Evolutionary conservation across 192 early-diverging fungal genomes (phyloP).

Genomic region (Coemansia sp.): DNA sequence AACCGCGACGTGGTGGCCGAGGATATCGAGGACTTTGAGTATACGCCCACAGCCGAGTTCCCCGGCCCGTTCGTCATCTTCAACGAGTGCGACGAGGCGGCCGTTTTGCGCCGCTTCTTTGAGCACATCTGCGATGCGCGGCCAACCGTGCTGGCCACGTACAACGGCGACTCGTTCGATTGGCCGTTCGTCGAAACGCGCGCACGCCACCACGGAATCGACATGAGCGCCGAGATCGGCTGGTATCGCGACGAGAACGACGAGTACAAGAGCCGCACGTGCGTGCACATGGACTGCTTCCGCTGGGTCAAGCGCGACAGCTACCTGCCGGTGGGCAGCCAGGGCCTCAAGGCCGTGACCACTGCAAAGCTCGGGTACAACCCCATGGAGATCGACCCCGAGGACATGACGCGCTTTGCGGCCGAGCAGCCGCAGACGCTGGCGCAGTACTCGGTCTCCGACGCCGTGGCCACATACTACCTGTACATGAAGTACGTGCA

Average conservation of each 20-base stretch:
- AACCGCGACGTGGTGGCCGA: slow-evolving; percentile 93
- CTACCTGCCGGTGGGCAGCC: slow-evolving; percentile 95
- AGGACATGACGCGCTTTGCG: slow-evolving; percentile 97
- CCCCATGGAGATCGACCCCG: slow-evolving; percentile 97
- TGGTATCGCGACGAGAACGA: slow-evolving; percentile 75
- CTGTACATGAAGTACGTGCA: slow-evolving; percentile 99
- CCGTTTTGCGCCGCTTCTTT: slow-evolving; percentile 83
- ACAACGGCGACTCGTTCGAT: slow-evolving; percentile 99
- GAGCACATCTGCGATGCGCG: slow-evolving; percentile 80
- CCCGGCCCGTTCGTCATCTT: slow-evolving; percentile 95
- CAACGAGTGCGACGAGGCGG: slow-evolving; percentile 86
- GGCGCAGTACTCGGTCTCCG: slow-evolving; percentile 98
- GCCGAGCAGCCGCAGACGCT: slow-evolving; percentile 86
- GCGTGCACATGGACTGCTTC: slow-evolving; percentile 94
- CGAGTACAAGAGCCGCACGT: slow-evolving; percentile 85
- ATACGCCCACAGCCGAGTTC: slow-evolving; percentile 94
- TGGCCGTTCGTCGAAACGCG: slow-evolving; percentile 95
- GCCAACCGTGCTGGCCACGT: slow-evolving; percentile 91
- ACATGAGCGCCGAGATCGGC: slow-evolving; percentile 88
- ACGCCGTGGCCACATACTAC: slow-evolving; percentile 99
- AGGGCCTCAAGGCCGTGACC: slow-evolving; percentile 96
- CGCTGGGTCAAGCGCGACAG: slow-evolving; percentile 99
- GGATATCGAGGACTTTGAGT: slow-evolving; percentile 98
- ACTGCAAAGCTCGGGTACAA: slow-evolving; percentile 96
- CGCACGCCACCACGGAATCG: slow-evolving; percentile 75